Evolutionary conservation across 495 filamentous ascomycete species (phyloP).

Genomic region (Penicillium paradoxum): DNA sequence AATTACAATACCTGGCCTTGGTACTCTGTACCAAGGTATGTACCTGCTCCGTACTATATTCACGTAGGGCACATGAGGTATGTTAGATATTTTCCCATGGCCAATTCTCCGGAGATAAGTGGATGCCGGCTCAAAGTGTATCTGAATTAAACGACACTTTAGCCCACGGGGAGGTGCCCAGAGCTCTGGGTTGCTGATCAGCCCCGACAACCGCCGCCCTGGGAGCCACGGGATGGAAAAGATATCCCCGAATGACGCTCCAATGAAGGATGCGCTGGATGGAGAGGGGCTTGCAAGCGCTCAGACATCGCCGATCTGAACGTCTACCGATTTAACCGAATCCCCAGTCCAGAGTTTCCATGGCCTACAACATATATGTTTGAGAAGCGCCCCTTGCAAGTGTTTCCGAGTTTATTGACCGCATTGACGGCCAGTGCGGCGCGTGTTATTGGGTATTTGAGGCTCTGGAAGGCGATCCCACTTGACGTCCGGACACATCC

Average conservation of each 20-base stretch:
- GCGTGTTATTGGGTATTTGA: conserved; percentile 3
- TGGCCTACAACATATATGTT: not conserved
- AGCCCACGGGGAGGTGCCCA: conserved; percentile 1
- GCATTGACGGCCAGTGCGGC: not conserved
- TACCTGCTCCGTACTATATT: no score
- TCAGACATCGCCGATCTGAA: not conserved
- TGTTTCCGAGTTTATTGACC: conserved; percentile 1
- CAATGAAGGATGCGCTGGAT: not conserved
- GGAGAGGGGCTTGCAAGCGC: not conserved
- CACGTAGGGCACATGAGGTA: no score
- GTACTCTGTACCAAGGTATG: no score
- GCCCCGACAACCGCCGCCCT: conserved; percentile 4
- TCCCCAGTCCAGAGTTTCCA: not conserved
- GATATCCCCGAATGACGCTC: not conserved
- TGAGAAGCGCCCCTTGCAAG: conserved; percentile 1
- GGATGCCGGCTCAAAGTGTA: not conserved
- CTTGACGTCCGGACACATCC: not conserved
- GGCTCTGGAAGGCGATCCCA: not conserved
- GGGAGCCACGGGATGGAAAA: conserved; percentile 1
- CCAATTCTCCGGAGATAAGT: not conserved
- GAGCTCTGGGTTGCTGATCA: conserved; percentile 2
- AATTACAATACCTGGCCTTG: not conserved
- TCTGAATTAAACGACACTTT: not conserved
- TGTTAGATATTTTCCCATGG: not conserved
- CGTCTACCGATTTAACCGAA: conserved; percentile 1